Evolutionary conservation across 2,329 filamentous ascomycete genomes (phyloP), one percentile per base, ranked within the genome.

Genomic region (Colletotrichum sp.): DNA sequence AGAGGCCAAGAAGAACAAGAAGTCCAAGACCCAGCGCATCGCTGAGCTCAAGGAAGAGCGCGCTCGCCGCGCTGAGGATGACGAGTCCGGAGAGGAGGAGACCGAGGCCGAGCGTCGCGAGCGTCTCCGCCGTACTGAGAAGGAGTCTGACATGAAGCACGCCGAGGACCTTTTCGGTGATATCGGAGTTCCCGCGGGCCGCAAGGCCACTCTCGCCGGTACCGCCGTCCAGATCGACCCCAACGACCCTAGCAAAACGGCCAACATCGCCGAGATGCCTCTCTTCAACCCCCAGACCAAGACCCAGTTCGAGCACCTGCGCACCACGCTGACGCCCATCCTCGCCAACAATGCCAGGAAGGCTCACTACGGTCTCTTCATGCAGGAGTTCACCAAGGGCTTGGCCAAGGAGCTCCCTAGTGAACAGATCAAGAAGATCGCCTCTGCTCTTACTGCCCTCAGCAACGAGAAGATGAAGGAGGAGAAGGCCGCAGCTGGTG

Each of bases 381-480:
- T 98, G 70, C 94, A 96, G 83, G 97, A 98, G 80, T 97, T 99
- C 81, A 86, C 90, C 76, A 98, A 98, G 88, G 92, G 95, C 81
- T 90, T 98, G 58, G 91, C 93, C 79, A 96, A 95, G 85, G 96
- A 98, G 33, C 85, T 99, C 77, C 92, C 94, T 16, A 98, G 95
- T 82, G 93, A 97, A 71, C 95, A 98, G 86, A 96, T 98, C 86
- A 98, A 98, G 91, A 98, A 98, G 89, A 91, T 98, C 77, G 91
- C 95, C 15, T 97, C 94, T 83, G 90, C 91, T 7, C 86, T 99
- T 80, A 98, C 96, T n/a, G 93, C 95, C 7, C 89, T 98, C 70
- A 91, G 95, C 82, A 99, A 99, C 83, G 97, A 98, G 90, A 98
- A 98, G 90, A 93, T 98, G 93, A 97, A 95, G 88, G 96, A 98